Evolutionary conservation across 306 rosid genomes (phyloP), one percentile per base, ranked within the genome.

Genomic region (Pueraria montana): DNA sequence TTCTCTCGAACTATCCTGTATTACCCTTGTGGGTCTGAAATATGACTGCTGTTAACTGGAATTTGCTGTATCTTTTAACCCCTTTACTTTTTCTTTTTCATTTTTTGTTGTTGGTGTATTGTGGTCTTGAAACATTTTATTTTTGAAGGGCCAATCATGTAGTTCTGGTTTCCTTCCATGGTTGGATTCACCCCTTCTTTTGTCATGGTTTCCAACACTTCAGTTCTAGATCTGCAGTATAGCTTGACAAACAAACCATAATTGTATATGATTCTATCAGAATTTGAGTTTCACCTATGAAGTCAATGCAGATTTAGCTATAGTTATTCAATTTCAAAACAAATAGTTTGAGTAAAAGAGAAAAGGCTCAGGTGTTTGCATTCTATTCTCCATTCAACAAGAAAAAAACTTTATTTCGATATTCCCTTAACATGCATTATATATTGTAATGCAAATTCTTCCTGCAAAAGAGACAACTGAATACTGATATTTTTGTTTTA

Each of bases 401-500:
- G 52, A 55, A 64, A 63, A 59, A 58, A 64, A 2, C 55, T 16
- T 24, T 79, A 14, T 53, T 8, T 32, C 38, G n/a, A 24, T 50
- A 12, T 45, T 59, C 11, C 20, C 46, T 43, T 16, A 52, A 4
- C 23, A 13, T 30, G 46, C 23, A 17, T 30, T 52, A 46, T 69
- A 21, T 16, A 20, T 32, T 53, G 11, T 20, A 13, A 9, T 23
- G 36, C 34, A 59, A 68, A 23, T 50, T 30, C 65, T 66, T 45
- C 72, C 2, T 68, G 55, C 63, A 3, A 45, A 32, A 38, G 18
- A 38, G 32, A 69, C 55, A 12, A 80, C 43, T 75, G 50, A 74
- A 53, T 79, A 46, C 40, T 34, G 48, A 8, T 56, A 17, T 65
- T 79, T 82, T 56, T 66, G 63, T 52, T 20, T 77, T 24, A 83